Conservation (phyloP, 805 yeast genomes). For the Wickerhamiella parazyma region DNA sequence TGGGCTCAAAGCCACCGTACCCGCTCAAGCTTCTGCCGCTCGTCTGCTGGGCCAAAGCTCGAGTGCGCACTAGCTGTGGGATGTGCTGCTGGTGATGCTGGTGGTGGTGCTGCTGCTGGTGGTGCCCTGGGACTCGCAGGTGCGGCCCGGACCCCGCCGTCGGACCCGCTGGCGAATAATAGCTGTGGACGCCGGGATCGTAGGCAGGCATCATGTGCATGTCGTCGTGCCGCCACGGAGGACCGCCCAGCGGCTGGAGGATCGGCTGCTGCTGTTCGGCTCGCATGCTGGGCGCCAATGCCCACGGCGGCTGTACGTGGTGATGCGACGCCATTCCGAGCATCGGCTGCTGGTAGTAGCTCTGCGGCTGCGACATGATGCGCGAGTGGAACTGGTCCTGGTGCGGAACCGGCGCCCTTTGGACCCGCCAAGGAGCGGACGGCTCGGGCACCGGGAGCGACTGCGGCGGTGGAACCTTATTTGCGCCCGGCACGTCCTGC, state of each 20-base stretch:
- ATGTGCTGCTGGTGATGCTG: neutral
- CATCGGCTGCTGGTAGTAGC: neutral
- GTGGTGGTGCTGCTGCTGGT: no score
- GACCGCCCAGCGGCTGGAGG: neutral
- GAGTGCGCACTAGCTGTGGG: slow-evolving; percentile 5
- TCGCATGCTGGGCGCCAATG: neutral
- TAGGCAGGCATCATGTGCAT: neutral
- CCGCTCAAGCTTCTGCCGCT: slow-evolving; percentile 2
- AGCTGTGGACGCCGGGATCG: no score
- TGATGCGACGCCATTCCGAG: neutral
- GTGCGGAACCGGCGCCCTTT: neutral
- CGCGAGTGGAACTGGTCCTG: neutral
- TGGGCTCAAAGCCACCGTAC: neutral
- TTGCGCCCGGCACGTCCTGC: no score
- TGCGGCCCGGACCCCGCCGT: no score
- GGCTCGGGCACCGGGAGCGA: neutral
- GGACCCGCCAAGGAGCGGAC: neutral
- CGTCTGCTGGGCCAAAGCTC: slow-evolving; percentile 4
- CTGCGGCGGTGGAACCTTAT: neutral
- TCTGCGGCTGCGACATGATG: neutral
- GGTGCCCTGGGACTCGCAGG: no score
- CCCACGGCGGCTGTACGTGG: neutral
- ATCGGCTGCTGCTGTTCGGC: neutral
- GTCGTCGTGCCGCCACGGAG: neutral
- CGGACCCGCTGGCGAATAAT: neutral